A percentile compares a stretch with the other conserved stretches of the same genome.
These are phyloP conservation scores for Geosmithia putterillii DNA, from an alignment of 2,329 filamentous ascomycete genomes.

Conservation along the genomic window DNA sequence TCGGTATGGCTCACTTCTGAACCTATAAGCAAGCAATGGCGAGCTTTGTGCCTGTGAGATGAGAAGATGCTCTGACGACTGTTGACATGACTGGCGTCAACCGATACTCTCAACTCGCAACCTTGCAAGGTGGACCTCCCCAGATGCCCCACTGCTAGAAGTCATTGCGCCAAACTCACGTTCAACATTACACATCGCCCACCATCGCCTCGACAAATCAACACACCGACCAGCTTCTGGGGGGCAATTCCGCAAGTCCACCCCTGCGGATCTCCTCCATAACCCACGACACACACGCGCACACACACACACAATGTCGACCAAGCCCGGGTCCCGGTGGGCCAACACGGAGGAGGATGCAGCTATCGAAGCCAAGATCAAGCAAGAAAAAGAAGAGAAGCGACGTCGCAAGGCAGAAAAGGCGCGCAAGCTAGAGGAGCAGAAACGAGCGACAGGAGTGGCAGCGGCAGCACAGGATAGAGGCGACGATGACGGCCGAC, in stretches of 20 bases:
- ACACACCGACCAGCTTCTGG: not conserved
- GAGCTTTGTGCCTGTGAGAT: not conserved
- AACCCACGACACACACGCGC: not conserved
- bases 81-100: not conserved
- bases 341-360: constrained; percentile 73
- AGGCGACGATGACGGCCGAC: constrained; percentile 25
- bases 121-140: not conserved
- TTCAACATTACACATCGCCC: not conserved
- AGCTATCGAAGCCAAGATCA: constrained; percentile 58
- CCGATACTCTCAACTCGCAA: too few species aligned
- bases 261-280: too few species aligned
- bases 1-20: too few species aligned
- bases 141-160: not conserved
- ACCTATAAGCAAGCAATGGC: not conserved
- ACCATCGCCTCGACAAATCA: too few species aligned
- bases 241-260: not conserved
- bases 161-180: not conserved
- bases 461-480: constrained; percentile 13
- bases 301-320: constrained; percentile 14
- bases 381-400: constrained; percentile 80
- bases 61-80: not conserved
- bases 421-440: constrained; percentile 49
- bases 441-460: constrained; percentile 14
- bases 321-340: constrained; percentile 66
- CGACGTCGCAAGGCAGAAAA: constrained; percentile 74